These are phyloP conservation scores for Phenoliferia sp. DNA, from an alignment of 1,284 basidiomycete genomes.

Conservation along the genomic window DNA sequence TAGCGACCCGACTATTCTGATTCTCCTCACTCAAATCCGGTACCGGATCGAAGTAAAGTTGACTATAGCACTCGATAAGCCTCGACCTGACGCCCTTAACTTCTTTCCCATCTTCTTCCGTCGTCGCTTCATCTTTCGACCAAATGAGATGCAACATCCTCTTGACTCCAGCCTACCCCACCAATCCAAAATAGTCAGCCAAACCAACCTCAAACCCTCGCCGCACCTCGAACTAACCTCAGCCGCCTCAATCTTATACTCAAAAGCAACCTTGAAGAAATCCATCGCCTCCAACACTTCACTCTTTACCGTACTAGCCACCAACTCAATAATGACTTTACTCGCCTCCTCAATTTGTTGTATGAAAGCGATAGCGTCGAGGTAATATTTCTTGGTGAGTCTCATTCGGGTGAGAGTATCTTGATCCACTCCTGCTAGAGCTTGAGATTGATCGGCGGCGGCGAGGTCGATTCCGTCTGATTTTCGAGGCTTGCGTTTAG, in stretches of 20 bases:
- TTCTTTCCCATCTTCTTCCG: slow-evolving; percentile 67
- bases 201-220: neutral
- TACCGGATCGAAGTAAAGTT: slow-evolving; percentile 80
- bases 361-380: slow-evolving; percentile 83
- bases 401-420: slow-evolving; percentile 61
- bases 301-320: slow-evolving; percentile 85
- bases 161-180: slow-evolving; percentile 80
- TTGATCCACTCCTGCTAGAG: slow-evolving; percentile 39
- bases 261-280: slow-evolving; percentile 80
- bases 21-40: slow-evolving; percentile 62
- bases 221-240: slow-evolving; percentile 50
- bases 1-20: slow-evolving; percentile 89
- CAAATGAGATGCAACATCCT: slow-evolving; percentile 97
- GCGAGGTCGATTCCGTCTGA: slow-evolving; percentile 51
- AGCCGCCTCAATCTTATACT: slow-evolving; percentile 74
- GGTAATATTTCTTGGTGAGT: slow-evolving; percentile 81
- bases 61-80: slow-evolving; percentile 84
- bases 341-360: slow-evolving; percentile 60
- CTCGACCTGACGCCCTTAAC: slow-evolving; percentile 81
- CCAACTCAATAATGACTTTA: slow-evolving; percentile 71
- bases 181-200: neutral
- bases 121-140: slow-evolving; percentile 86
- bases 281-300: slow-evolving; percentile 95
- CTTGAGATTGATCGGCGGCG: slow-evolving; percentile 57
- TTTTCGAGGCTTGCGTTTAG: slow-evolving; percentile 25